Base-by-base conservation (phyloP, 768 basidiomycete species). In the Butyriboletus loyo region DNA sequence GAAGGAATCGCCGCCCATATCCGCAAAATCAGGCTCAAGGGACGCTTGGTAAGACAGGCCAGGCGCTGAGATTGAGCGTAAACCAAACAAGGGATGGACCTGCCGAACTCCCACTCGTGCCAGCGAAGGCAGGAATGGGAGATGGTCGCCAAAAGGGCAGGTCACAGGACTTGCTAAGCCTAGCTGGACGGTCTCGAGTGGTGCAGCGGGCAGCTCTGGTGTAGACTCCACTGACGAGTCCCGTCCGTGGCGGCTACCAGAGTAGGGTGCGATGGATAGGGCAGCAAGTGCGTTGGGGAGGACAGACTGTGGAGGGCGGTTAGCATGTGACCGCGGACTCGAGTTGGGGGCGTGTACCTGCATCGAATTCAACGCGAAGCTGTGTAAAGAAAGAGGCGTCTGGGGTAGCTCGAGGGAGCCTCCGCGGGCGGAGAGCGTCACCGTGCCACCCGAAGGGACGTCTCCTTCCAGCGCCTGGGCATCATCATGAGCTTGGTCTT, bases 161-260 rank as follows among this genome's bases (percentile, higher is more conserved):
- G 76, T 56, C 57, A 72, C 66, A 27, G 77, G 51, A 63, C 75
- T 72, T 39, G 68, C 66, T 34, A 75, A 56, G 46, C 63, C 69
- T 38, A 75, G 65, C 53, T 71, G 73, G 43, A 75, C 49, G 44
- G 66, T 69, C 30, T 77, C 77, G 42, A 79, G 67, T 15, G 71
- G 66, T 15, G 69, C 62, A 46, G 71, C 66, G 11, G 66, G 40
- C 5, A 75, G 50, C 60, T 82, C 81, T 19, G 82, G 81, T 3
- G 81, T 79, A n/a, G 84, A 84, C 57, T 83, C 79, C 40, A 72
- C 66, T 11, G 82, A 75, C 7, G 79, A 77, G 57, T 78, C 73
- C 22, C 72, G 74, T 39, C 66, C 62, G 56, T 73, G 72, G 46
- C 71, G 70, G 57, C 70, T 66, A 38, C 74, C 72, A 31, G 80